These are phyloP conservation scores for Pythium brachiatum DNA, from an alignment of 352 stramenopile genomes.

Conservation along the genomic window DNA sequence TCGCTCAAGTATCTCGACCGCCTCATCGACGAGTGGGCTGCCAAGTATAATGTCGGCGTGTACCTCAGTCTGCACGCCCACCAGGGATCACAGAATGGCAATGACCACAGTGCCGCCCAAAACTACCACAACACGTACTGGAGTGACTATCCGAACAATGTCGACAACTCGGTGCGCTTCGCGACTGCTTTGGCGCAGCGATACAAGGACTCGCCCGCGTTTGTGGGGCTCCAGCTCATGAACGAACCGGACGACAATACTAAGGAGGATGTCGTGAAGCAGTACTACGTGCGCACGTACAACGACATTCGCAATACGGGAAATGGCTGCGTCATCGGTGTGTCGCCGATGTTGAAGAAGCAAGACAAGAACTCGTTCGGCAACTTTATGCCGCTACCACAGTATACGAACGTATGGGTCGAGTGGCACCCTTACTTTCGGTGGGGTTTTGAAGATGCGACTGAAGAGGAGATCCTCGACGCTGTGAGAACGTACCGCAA, in stretches of 20 bases:
- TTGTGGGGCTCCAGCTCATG: slow-evolving; percentile 50
- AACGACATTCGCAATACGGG: slow-evolving; percentile 26
- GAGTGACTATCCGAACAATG: slow-evolving; percentile 23
- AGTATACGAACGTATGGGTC: slow-evolving; percentile 25
- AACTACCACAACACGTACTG: slow-evolving; percentile 18
- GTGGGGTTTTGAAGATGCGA: slow-evolving; percentile 27
- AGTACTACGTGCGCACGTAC: slow-evolving; percentile 45
- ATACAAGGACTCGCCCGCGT: slow-evolving; percentile 43
- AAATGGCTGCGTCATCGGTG: slow-evolving; percentile 27
- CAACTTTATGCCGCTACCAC: slow-evolving; percentile 18
- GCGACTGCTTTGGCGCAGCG: slow-evolving; percentile 35
- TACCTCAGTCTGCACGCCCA: no score
- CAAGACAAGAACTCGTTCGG: slow-evolving; percentile 17
- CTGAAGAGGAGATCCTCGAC: slow-evolving; percentile 8
- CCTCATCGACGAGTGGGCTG: slow-evolving; percentile 47
- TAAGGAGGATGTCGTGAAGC: slow-evolving; percentile 28
- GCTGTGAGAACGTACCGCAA: slow-evolving; percentile 10
- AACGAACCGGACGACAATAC: slow-evolving; percentile 42
- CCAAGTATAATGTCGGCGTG: slow-evolving; percentile 50
- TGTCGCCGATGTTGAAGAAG: slow-evolving; percentile 10
- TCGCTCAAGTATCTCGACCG: slow-evolving; percentile 48
- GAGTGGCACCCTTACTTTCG: slow-evolving; percentile 33
- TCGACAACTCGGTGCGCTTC: slow-evolving; percentile 38
- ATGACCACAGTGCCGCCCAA: slow-evolving; percentile 40
- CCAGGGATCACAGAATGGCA: no score